Evolutionary conservation across 1,284 basidiomycete genomes (phyloP), one percentile per base, ranked within the genome.

Genomic region (Cryptococcus deneoformans): DNA sequence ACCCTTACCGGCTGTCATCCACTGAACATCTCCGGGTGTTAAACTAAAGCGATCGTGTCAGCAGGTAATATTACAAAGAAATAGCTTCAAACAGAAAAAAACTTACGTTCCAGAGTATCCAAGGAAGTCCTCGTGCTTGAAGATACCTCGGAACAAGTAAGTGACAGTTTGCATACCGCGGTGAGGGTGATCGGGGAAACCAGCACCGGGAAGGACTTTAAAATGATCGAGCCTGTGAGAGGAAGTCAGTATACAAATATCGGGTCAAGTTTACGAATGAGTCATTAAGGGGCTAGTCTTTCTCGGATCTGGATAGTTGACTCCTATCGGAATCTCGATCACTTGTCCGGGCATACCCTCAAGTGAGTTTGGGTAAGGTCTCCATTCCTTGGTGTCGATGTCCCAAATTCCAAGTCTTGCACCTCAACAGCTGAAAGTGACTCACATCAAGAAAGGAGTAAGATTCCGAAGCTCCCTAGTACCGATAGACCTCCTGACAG

Each of bases 401-500:
- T 11, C 29, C 6, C 42, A 2, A 24, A 6, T n/a, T 20, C 20
- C 20, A 20, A 2, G 20, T 20, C 20, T 20, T 20, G 20, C 20
- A 20, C 20, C 5, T 11, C 14, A 11, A 6, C 34, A 45, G 35
- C 36, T 16, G 36, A 48, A n/a, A 44, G 36, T 12, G 2, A 72
- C 77, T 48, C 56, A 74, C 88, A 96, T 89, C 54, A 98, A 81
- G 81, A 97, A 97, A 0, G 93, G 94, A 0, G 87, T 87, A 48
- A 96, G 79, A 73, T 93, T 96, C 55, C 86, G 82, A 24, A 98
- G 81, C 47, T 77, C 80, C 72, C 80, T 80, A 1, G 86, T 84
- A 10, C 94, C 94, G 65, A 98, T 96, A 35, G 88, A 90, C 47
- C 95, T 83, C 58, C 92, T 84, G n/a, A 98, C 94, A 47, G 82